Conservation (phyloP, 768 basidiomycete species). For the Wakefieldia striispora region DNA sequence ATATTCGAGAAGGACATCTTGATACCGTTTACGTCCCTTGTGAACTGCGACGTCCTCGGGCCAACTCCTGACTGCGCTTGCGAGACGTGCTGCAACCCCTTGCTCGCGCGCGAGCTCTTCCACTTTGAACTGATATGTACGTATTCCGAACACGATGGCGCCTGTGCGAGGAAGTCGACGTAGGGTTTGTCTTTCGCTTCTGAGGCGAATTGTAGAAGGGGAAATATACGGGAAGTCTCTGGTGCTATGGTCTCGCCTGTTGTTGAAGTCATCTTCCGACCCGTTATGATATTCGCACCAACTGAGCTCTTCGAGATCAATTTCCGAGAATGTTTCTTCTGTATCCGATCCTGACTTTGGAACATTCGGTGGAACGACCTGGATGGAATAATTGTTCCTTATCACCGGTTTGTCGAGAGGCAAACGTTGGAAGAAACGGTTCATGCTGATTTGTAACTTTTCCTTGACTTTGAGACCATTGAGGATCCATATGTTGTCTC, state of each 20-base stretch:
- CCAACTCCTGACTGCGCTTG: conserved; percentile 67
- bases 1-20: conserved; percentile 24
- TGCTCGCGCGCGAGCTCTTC: conserved; percentile 51
- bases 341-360: not conserved
- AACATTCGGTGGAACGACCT: conserved; percentile 31
- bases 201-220: conserved; percentile 49
- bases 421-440: conserved; percentile 69
- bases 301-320: conserved; percentile 65
- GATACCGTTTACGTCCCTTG: conserved; percentile 25
- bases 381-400: conserved; percentile 66
- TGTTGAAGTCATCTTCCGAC: conserved; percentile 46
- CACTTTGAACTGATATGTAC: conserved; percentile 61
- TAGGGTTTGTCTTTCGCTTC: conserved; percentile 70
- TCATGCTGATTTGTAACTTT: conserved; percentile 62
- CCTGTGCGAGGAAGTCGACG: conserved; percentile 63
- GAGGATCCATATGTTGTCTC: not conserved
- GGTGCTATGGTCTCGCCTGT: conserved; percentile 20
- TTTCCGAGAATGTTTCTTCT: conserved; percentile 17
- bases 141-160: conserved; percentile 68
- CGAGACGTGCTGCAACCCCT: conserved; percentile 62
- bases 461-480: conserved; percentile 47
- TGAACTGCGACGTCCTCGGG: conserved; percentile 52
- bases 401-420: conserved; percentile 67
- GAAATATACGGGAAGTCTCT: conserved; percentile 16
- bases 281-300: conserved; percentile 60